phyloP scores from a whole-genome alignment of 768 basidiomycete species.

The Holtermannia corniformis region DNA sequence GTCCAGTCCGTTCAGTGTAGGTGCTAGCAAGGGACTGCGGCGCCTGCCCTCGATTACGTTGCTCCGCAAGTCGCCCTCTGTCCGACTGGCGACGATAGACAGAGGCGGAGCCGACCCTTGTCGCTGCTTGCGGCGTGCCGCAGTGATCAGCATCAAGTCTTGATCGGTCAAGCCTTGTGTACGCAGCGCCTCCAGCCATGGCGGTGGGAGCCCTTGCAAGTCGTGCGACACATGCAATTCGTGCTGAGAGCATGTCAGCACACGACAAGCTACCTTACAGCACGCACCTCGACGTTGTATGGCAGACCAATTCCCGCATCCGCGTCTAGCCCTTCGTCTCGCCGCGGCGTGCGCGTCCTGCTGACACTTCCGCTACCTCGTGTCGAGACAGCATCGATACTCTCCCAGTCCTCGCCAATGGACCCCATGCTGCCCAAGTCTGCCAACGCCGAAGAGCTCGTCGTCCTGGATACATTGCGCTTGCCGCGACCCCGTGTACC shows the following conservation, averaged over 20 bases:
- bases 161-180: constrained; percentile 23
- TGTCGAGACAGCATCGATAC: too few species aligned
- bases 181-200: constrained; percentile 19
- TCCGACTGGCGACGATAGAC: too few species aligned
- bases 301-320: constrained; percentile 25
- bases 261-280: background rate
- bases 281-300: constrained; percentile 26
- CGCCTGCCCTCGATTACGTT: background rate
- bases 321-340: constrained; percentile 7
- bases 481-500: background rate
- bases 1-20: background rate
- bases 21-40: background rate
- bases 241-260: constrained; percentile 17
- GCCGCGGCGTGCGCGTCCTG: too few species aligned
- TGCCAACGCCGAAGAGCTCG: background rate
- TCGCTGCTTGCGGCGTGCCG: constrained; percentile 10
- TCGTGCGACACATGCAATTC: constrained; percentile 28
- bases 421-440: background rate
- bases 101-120: too few species aligned
- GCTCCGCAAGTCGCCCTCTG: background rate
- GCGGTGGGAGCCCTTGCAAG: constrained; percentile 18
- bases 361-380: background rate
- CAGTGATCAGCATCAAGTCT: constrained; percentile 21
- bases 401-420: background rate
- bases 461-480: background rate